Base-by-base conservation (phyloP, 257 asterid species). In the Thymus mandschuricus region DNA sequence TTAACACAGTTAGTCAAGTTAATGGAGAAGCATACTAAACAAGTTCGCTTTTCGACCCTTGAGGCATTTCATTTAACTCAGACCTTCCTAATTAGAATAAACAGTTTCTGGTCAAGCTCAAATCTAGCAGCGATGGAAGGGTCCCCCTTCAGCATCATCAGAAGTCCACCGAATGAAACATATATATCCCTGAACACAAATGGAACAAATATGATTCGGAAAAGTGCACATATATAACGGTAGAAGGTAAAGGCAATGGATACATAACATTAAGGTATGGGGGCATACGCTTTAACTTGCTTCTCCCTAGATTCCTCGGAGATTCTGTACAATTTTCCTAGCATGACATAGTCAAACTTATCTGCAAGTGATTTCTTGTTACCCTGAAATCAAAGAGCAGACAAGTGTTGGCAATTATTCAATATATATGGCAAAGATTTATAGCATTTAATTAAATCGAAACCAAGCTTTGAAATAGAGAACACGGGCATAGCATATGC, bases 341-440 rank as follows among this genome's bases (percentile, higher is more conserved):
- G 97, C 97, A 93, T 93, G 62, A 93, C 96, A 64, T 93, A 93
- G 73, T 93, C 98, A 34, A 83, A 92, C 78, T 87, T 80, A 74
- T 93, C 98, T 34, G 97, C 98, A 52, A 91, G 89, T 35, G 96
- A 86, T 73, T 87, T 93, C 87, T 77, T 83, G 74, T 76, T 79
- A 15, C 71, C 66, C 71, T 64, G 77, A 54, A 52, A 64, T 43
- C 66, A 55, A 43, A 52, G 38, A 30, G 40, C 15, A 60, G 8
- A 68, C n/a, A 58, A 56, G 64, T 5, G 30, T 5, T 9, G 54
- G 35, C 64, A 68, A 60, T 52, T 38, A 58, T 43, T 59, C 71
- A 61, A 35, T 44, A n/a, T n/a, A n/a, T n/a, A n/a, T n/a, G n/a
- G n/a, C n/a, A n/a, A n/a, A n/a, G n/a, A n/a, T n/a, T n/a, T n/a